Conservation (phyloP, 805 yeast genomes). For the Kluyveromyces aestuarii region DNA sequence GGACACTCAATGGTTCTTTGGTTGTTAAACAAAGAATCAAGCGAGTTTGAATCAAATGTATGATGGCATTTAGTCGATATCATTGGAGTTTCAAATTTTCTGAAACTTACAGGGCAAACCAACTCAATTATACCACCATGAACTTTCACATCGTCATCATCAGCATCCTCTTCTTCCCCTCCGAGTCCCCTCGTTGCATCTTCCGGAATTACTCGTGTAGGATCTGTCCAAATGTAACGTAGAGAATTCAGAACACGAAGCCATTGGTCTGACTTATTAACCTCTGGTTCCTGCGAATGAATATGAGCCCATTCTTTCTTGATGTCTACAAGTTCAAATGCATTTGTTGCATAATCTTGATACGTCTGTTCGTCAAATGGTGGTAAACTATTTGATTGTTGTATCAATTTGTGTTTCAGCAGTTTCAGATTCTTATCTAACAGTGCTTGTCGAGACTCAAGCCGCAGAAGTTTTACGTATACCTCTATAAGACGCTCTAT, state of each 20-base stretch:
- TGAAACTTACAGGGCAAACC: constrained; percentile 56
- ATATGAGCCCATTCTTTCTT: not conserved
- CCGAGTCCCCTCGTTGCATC: constrained; percentile 12
- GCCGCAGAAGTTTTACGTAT: not conserved
- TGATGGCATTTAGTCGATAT: constrained; percentile 52
- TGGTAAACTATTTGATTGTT: not conserved
- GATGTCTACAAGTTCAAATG: not conserved
- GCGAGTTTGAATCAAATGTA: constrained; percentile 39
- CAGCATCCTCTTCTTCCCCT: constrained; percentile 29
- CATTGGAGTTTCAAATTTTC: constrained; percentile 44
- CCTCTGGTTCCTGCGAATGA: constrained; percentile 8
- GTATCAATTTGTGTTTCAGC: not conserved
- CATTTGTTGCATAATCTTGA: not conserved
- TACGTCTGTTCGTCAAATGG: not conserved
- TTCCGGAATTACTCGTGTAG: constrained; percentile 53
- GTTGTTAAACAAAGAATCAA: constrained; percentile 29
- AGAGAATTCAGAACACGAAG: constrained; percentile 31
- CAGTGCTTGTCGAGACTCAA: not conserved
- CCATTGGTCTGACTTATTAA: constrained; percentile 1
- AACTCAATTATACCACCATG: constrained; percentile 66
- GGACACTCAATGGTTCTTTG: constrained; percentile 41
- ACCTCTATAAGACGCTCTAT: not conserved
- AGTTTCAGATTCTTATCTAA: not conserved
- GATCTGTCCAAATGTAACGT: constrained; percentile 44
- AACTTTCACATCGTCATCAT: constrained; percentile 53